A percentile compares a stretch with the other conserved stretches of the same genome.
phyloP scores from a whole-genome alignment of 768 basidiomycete species.

The Agaricus blazei region DNA sequence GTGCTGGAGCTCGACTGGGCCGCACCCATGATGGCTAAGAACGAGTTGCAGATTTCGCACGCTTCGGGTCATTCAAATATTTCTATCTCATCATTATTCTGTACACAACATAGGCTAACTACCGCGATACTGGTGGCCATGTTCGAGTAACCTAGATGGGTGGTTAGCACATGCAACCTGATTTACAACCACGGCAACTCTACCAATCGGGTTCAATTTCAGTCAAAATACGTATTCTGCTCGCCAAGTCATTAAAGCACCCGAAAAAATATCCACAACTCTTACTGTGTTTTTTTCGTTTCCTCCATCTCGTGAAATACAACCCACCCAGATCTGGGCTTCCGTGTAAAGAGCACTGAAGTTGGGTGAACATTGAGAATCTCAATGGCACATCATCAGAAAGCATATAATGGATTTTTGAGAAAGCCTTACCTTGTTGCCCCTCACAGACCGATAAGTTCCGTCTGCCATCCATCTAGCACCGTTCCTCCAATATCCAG shows the following conservation, averaged over 20 bases:
- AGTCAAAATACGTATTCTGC: slow-evolving; percentile 86
- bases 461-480: slow-evolving; percentile 91
- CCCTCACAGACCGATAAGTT: slow-evolving; percentile 85
- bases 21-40: slow-evolving; percentile 50
- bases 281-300: slow-evolving; percentile 90
- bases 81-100: background rate
- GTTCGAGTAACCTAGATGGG: slow-evolving; percentile 26
- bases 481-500: slow-evolving; percentile 92
- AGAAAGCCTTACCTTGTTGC: slow-evolving; percentile 53
- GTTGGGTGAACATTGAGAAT: slow-evolving; percentile 87
- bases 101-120: background rate
- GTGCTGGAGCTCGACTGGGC: slow-evolving; percentile 55
- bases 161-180: background rate
- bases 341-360: slow-evolving; percentile 90
- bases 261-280: background rate
- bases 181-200: background rate
- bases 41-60: slow-evolving; percentile 8
- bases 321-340: slow-evolving; percentile 89
- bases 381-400: slow-evolving; percentile 33
- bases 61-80: background rate
- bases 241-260: background rate
- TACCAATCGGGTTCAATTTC: slow-evolving; percentile 96
- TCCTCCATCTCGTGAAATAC: slow-evolving; percentile 96
- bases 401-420: background rate
- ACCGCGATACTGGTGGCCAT: slow-evolving; percentile 25